Conservation (phyloP, 148 eudicot genomes). For the Fagopyrum homotropicum region DNA sequence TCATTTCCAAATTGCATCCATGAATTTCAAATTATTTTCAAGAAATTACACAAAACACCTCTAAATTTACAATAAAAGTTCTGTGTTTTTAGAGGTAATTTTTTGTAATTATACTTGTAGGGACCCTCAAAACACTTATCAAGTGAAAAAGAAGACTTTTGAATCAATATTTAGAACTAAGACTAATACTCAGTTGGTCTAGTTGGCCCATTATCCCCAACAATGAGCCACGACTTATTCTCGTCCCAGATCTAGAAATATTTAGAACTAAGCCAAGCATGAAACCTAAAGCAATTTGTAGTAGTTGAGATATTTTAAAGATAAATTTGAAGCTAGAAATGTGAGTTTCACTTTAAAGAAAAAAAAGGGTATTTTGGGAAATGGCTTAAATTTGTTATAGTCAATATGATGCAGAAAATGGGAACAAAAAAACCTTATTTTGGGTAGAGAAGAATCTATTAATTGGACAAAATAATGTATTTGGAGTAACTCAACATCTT, state of each 20-base stretch:
- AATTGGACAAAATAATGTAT: constrained; percentile 11
- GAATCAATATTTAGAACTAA: neutral
- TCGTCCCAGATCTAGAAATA: no score
- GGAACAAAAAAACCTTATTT: neutral
- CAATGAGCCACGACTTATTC: no score
- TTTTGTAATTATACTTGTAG: neutral
- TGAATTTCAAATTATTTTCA: neutral
- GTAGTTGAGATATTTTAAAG: neutral
- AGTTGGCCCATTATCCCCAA: no score
- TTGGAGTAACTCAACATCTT: neutral
- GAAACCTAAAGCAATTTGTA: neutral
- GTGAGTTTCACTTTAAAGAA: neutral
- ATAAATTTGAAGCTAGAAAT: neutral
- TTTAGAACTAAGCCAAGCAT: neutral
- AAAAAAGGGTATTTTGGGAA: neutral
- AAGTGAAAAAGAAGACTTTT: neutral
- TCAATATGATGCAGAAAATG: constrained; percentile 5
- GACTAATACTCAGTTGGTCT: no score
- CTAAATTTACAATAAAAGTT: no score
- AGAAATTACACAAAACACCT: no score
- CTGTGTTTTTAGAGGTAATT: no score
- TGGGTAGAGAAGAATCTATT: neutral
- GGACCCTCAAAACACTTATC: constrained; percentile 6
- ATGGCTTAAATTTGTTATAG: neutral
- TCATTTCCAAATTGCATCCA: constrained; percentile 9